phyloP scores from a whole-genome alignment of 495 filamentous ascomycete species.

The Daldinia bambusicola region DNA sequence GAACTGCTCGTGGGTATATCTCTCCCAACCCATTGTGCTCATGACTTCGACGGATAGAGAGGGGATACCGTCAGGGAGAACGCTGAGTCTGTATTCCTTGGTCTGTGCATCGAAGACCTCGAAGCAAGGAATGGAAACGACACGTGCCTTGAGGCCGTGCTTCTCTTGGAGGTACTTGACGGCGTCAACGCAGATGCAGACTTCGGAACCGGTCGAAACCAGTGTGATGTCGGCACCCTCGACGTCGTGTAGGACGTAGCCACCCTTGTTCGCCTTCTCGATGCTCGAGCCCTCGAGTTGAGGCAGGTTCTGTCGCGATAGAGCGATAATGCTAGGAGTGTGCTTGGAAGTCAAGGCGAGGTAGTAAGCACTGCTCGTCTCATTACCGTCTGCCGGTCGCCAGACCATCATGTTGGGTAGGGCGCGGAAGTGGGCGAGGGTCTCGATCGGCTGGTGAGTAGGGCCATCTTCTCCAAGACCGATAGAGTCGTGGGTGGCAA shows the following conservation, averaged over 20 bases:
- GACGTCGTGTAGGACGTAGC: constrained; percentile 87
- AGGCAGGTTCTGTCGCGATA: constrained; percentile 98
- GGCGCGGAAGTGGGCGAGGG: constrained; percentile 98
- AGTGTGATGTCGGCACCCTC: constrained; percentile 88
- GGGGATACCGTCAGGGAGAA: constrained; percentile 94
- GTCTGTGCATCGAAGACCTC: constrained; percentile 95
- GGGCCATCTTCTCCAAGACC: constrained; percentile 99
- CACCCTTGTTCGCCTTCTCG: constrained; percentile 89
- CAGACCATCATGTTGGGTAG: constrained; percentile 99
- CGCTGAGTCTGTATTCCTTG: constrained; percentile 91
- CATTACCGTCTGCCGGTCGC: constrained; percentile 98
- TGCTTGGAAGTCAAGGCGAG: constrained; percentile 88
- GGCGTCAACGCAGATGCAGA: constrained; percentile 90
- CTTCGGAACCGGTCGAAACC: constrained; percentile 95
- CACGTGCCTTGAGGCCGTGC: constrained; percentile 86
- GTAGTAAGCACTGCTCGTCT: constrained; percentile 98
- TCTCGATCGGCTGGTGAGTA: constrained; percentile 99
- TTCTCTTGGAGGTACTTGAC: constrained; percentile 90
- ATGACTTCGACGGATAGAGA: constrained; percentile 93
- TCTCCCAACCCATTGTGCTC: constrained; percentile 95
- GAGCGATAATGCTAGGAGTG: constrained; percentile 90
- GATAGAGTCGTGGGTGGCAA: constrained; percentile 99
- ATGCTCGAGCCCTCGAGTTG: constrained; percentile 94
- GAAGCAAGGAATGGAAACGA: constrained; percentile 96
- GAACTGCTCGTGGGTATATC: constrained; percentile 98